Conservation (phyloP, 768 basidiomycete genomes). For the Kwoniella shandongensis region DNA sequence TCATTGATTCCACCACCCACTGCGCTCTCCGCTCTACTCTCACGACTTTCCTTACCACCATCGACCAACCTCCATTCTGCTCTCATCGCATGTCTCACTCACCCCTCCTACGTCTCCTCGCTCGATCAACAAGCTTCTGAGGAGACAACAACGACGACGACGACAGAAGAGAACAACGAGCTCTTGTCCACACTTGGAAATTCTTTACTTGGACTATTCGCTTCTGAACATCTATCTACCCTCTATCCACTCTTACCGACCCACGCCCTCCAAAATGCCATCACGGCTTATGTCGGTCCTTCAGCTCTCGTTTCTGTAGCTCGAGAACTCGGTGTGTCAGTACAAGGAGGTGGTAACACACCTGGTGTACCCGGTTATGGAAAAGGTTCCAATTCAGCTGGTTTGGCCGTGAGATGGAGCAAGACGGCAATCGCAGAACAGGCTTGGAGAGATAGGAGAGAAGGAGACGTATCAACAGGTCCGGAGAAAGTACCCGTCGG, state of each 20-base stretch:
- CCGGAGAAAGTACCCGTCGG: slow-evolving; percentile 30
- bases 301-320: slow-evolving; percentile 79
- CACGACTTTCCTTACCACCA: slow-evolving; percentile 41
- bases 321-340: slow-evolving; percentile 59
- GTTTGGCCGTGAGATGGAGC: slow-evolving; percentile 24
- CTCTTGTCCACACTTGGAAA: slow-evolving; percentile 77
- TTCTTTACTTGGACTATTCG: slow-evolving; percentile 84
- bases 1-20: slow-evolving; percentile 28
- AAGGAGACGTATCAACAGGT: slow-evolving; percentile 54
- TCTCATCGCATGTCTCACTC: slow-evolving; percentile 44
- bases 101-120: slow-evolving; percentile 41
- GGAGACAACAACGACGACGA: background rate
- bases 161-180: slow-evolving; percentile 61
- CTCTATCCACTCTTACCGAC: slow-evolving; percentile 89
- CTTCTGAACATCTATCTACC: slow-evolving; percentile 75
- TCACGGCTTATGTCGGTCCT: slow-evolving; percentile 88
- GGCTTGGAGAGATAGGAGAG: slow-evolving; percentile 26
- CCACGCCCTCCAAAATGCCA: slow-evolving; percentile 82
- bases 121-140: slow-evolving; percentile 2
- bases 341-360: slow-evolving; percentile 32
- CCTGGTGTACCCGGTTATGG: slow-evolving; percentile 21
- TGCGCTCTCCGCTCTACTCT: slow-evolving; percentile 46
- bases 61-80: slow-evolving; percentile 29
- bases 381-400: slow-evolving; percentile 18
- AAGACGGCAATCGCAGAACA: slow-evolving; percentile 6